Evolutionary conservation across 148 eudicot species (phyloP).

Genomic region (Polygonum maritimum): DNA sequence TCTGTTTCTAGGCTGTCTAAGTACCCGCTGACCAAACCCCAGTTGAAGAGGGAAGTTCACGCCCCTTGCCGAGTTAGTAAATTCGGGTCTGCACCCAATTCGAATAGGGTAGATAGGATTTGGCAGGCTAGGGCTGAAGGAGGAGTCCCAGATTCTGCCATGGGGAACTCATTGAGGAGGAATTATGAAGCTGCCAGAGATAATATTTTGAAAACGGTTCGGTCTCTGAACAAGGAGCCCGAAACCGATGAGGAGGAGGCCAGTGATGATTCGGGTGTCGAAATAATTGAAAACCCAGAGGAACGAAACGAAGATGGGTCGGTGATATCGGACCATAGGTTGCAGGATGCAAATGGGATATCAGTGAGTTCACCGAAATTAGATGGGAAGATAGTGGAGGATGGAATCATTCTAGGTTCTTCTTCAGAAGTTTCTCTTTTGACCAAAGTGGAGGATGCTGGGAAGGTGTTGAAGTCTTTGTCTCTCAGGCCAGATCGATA

Average conservation of each 20-base stretch:
- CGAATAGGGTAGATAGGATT: slow-evolving; percentile 14
- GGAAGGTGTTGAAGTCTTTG: slow-evolving; percentile 23
- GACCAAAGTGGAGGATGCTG: slow-evolving; percentile 23
- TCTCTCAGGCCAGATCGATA: slow-evolving; percentile 15
- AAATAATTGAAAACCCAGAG: slow-evolving; percentile 26
- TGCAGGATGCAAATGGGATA: slow-evolving; percentile 12
- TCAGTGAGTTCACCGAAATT: slow-evolving; percentile 10
- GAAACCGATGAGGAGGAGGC: slow-evolving; percentile 14
- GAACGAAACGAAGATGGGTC: slow-evolving; percentile 24
- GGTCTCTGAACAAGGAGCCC: slow-evolving; percentile 18
- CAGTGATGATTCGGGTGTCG: slow-evolving; percentile 36
- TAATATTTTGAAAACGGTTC: neutral
- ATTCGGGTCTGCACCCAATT: slow-evolving; percentile 19
- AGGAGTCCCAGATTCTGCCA: slow-evolving; percentile 10
- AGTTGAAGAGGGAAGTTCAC: slow-evolving; percentile 44
- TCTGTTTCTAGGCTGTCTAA: slow-evolving; percentile 22
- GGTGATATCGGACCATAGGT: slow-evolving; percentile 18
- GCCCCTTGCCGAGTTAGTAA: slow-evolving; percentile 42
- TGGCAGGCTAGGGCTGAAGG: slow-evolving; percentile 4
- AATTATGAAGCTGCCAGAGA: slow-evolving; percentile 11
- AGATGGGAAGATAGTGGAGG: slow-evolving; percentile 22
- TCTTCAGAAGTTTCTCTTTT: slow-evolving; percentile 26
- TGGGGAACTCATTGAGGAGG: slow-evolving; percentile 26
- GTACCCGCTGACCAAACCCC: slow-evolving; percentile 46
- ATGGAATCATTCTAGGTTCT: slow-evolving; percentile 16